Percentiles rank a stretch among this genome's conserved stretches.
Conservation (phyloP, 164 flowering plant genomes). For the Vitis rotundifolia region DNA sequence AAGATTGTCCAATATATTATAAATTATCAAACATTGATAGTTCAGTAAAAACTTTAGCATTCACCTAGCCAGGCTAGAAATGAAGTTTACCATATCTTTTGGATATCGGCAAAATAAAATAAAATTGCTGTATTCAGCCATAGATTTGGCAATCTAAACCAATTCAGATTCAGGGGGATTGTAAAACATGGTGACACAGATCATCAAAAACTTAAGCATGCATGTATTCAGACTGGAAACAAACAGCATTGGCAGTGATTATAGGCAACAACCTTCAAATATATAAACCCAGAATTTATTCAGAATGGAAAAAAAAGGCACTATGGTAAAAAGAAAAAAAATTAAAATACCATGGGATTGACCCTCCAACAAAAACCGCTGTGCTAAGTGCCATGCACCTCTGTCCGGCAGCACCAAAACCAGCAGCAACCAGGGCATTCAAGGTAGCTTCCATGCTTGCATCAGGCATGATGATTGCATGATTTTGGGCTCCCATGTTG, state of each 20-base stretch:
- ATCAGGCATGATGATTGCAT: conserved; percentile 92
- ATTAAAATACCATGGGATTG: conserved; percentile 62
- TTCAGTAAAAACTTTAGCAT: no score
- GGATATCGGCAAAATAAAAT: no score
- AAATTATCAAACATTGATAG: neutral
- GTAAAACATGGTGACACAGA: no score
- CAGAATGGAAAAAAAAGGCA: neutral
- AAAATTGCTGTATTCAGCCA: no score
- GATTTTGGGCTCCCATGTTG: conserved; percentile 88
- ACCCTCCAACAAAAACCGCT: conserved; percentile 82
- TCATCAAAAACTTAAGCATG: no score
- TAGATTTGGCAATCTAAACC: no score
- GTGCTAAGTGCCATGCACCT: conserved; percentile 83
- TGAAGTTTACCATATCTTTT: no score
- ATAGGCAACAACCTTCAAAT: no score
- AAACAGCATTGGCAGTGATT: no score
- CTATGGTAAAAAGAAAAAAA: neutral
- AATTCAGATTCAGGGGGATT: no score
- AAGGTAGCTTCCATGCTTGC: conserved; percentile 78
- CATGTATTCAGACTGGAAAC: no score
- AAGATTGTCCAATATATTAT: neutral
- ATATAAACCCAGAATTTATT: neutral
- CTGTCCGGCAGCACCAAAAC: conserved; percentile 97
- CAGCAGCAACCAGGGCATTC: conserved; percentile 83
- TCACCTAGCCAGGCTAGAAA: neutral